Base-by-base conservation (phyloP, 2,329 filamentous ascomycete species). In the Pseudogymnoascus sp. region DNA sequence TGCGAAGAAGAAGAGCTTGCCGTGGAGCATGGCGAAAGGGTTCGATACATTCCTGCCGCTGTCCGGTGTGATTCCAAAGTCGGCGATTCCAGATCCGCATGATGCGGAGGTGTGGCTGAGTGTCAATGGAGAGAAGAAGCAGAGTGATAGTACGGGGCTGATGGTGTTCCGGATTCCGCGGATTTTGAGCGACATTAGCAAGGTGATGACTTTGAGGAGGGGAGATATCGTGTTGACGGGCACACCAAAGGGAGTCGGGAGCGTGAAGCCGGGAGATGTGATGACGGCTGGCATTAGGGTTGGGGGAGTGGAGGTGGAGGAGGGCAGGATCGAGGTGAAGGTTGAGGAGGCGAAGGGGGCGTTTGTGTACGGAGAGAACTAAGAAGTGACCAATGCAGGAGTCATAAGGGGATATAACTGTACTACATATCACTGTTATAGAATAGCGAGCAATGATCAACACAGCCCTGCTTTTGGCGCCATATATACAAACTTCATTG, bases 31-130 rank as follows among this genome's bases (percentile, higher is more conserved):
- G 67, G 88, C 90, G 68, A 99, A 99, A 80, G 94, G 94, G 55
- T 99, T 97, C 74, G 94, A 99, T 75, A 97, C 94, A 2, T 99
- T 99, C 79, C 82, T 96, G 60, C 94, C 94, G 63, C 83, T 99
- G 71, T 90, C 88, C 74, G 80, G 87, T 66, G 80, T 90, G 61
- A 95, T 99, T 70, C 80, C 86, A 68, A 96, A 95, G 78, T 80
- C 83, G 36, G 81, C 82, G 67, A 91, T 99, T 68, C 83, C 88
- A 10, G 86, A 97, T 76, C 94, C 94, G 33, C 92, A 97, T 74
- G 85, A 93, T 70, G 87, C 90, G 15, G 89, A 95, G 77, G 78
- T 99, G 65, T 95, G 88, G 75, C 82, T 99, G 62, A 87, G 82
- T 60, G 90, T 99, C 71, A 96, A 97, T 75, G 84, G 85, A 66